Evolutionary conservation across 495 filamentous ascomycete species (phyloP), one percentile per base, ranked within the genome.

Genomic region (Daldinia childiae): DNA sequence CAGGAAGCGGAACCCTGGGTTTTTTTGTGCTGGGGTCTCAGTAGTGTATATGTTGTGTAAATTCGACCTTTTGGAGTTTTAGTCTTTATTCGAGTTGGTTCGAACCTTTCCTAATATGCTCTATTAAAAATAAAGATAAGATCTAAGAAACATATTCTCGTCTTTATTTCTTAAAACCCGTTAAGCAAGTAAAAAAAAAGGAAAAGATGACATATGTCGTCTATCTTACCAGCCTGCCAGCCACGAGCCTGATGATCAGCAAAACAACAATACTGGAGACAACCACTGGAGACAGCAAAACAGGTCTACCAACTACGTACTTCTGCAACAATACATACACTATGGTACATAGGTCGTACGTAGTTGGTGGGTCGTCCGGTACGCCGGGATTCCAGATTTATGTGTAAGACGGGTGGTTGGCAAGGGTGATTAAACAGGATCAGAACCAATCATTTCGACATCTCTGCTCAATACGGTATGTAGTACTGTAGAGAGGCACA

Each of bases 331-430:
- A 24, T 54, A 29, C 27, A 1, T 26, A 26, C 24, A 1, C 38
- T 26, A 54, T 64, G 66, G 60, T 15, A n/a, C n/a, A n/a, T n/a
- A 63, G 62, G 64, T 64, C 57, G 27, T 30, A 62, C 34, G 12
- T 58, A 39, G 55, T 43, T 51, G 30, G 70, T 73, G 70, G 65
- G 51, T 62, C 70, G 61, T 50, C 65, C 65, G 70, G 50, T 69
- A 39, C 56, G 64, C 62, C 65, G 65, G 70, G 58, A 68, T 73
- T 68, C 65, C 70, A 69, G 61, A 62, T 73, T 68, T 56, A 68
- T 50, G 60, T 58, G 62, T 58, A 62, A 62, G 62, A 62, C 30
- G 50, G 64, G 64, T 68, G 64, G 69, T 61, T 72, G 69, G 69
- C 63, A 67, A 72, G 69, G 64, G 58, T 66, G 43, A 66, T 45